Conservation (phyloP, 2,329 filamentous ascomycete species). For the Mycosphaerella sp. region DNA sequence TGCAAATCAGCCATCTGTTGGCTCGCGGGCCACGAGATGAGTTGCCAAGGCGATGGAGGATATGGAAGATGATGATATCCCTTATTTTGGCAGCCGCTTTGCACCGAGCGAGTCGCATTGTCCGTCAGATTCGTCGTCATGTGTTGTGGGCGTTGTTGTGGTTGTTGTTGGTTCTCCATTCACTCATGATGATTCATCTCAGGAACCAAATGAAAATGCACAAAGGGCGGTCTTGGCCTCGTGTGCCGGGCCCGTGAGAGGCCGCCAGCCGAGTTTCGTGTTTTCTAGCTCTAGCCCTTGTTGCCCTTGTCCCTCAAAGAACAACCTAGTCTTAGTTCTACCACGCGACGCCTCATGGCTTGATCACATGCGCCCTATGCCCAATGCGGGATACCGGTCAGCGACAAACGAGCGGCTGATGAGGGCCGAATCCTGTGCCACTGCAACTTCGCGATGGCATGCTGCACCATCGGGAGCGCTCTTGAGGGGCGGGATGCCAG, state of each 20-base stretch:
- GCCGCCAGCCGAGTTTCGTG: neutral
- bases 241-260: neutral
- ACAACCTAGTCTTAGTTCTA: neutral
- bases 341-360: slow-evolving; percentile 1
- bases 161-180: neutral
- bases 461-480: neutral
- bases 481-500: neutral
- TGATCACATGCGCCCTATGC: neutral
- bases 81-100: neutral
- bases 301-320: too few species aligned
- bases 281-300: neutral
- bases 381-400: slow-evolving; percentile 1
- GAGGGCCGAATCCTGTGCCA: neutral
- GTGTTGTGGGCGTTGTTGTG: too few species aligned
- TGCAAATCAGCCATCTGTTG: slow-evolving; percentile 5
- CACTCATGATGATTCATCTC: neutral
- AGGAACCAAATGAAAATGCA: neutral
- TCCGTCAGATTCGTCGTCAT: too few species aligned
- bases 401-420: neutral
- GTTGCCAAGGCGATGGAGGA: neutral
- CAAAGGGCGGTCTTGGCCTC: neutral
- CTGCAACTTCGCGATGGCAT: slow-evolving; percentile 8
- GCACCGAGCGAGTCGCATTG: neutral
- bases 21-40: neutral
- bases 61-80: neutral